A percentile compares a stretch with the other conserved stretches of the same genome.
Evolutionary conservation across 805 yeast genomes (phyloP).

Genomic region (Jamesozyma gamospora): DNA sequence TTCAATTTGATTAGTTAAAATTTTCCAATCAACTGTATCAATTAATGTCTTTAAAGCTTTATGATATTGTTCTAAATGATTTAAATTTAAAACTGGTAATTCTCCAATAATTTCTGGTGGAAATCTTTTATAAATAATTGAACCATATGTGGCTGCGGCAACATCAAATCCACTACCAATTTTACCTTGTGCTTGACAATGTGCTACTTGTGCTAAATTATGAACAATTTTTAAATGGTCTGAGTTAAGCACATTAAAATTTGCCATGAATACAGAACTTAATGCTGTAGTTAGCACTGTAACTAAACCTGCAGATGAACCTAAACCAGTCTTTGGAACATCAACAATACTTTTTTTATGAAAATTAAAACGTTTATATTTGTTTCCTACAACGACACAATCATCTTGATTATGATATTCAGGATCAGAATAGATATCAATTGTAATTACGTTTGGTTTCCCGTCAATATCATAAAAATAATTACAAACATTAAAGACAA

Average conservation of each 20-base stretch:
- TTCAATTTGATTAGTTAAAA: constrained; percentile 42
- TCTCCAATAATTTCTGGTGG: constrained; percentile 41
- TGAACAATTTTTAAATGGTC: constrained; percentile 42
- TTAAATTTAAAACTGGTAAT: constrained; percentile 21
- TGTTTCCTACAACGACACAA: constrained; percentile 31
- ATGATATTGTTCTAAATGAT: constrained; percentile 18
- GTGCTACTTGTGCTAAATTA: constrained; percentile 80
- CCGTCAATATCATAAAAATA: constrained; percentile 36
- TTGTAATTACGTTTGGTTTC: constrained; percentile 28
- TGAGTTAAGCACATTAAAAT: constrained; percentile 25
- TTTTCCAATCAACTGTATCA: constrained; percentile 48
- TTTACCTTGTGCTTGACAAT: constrained; percentile 89
- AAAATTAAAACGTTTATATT: constrained; percentile 40
- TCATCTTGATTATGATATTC: constrained; percentile 76
- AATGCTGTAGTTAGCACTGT: constrained; percentile 69
- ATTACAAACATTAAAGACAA: constrained; percentile 44
- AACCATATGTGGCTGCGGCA: constrained; percentile 89
- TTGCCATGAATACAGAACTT: constrained; percentile 35
- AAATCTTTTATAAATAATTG: constrained; percentile 73
- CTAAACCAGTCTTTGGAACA: constrained; percentile 90
- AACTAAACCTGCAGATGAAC: constrained; percentile 91
- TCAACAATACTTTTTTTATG: constrained; percentile 52
- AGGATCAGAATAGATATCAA: constrained; percentile 73
- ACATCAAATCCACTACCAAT: constrained; percentile 97
- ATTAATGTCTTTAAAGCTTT: constrained; percentile 30